Conservation (phyloP, 129 eudicot species). For the Glebionis coronaria region DNA sequence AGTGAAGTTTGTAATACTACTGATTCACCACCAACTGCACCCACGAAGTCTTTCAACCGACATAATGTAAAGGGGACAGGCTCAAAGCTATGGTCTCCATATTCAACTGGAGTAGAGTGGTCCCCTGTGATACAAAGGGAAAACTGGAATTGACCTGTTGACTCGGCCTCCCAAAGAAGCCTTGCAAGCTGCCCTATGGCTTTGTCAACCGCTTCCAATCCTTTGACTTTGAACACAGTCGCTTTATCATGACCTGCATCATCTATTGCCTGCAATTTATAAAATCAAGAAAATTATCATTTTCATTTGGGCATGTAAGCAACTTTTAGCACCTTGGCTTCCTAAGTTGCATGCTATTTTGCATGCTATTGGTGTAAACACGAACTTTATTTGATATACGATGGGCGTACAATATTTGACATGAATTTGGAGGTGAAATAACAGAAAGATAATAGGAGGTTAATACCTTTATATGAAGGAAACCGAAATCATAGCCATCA, state of each 20-base stretch:
- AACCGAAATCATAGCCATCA: constrained; percentile 93
- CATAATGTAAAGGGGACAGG: constrained; percentile 88
- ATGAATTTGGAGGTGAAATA: too few relatives aligned
- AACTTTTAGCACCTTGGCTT: not conserved
- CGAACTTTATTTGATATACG: too few relatives aligned
- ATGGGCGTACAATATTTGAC: too few relatives aligned
- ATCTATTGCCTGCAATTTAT: constrained; percentile 71
- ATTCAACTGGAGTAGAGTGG: constrained; percentile 96
- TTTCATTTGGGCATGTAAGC: not conserved
- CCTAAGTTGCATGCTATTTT: not conserved
- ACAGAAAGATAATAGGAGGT: not conserved
- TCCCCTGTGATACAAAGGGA: constrained; percentile 89
- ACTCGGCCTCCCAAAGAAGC: constrained; percentile 82
- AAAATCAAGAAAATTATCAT: constrained; percentile 13
- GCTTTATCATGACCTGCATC: constrained; percentile 99
- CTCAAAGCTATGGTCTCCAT: constrained; percentile 97
- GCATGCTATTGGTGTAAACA: too few relatives aligned
- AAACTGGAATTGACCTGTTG: constrained; percentile 59
- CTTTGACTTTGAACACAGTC: constrained; percentile 75
- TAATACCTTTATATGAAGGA: constrained; percentile 87
- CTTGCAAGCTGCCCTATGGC: constrained; percentile 90
- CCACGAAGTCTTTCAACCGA: constrained; percentile 71
- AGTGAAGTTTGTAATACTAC: constrained; percentile 52
- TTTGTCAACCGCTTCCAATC: constrained; percentile 85
- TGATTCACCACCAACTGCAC: constrained; percentile 77